These are phyloP conservation scores for Condylostoma magnum DNA, from an alignment of 169 alveolate species.

Conservation along the genomic window DNA sequence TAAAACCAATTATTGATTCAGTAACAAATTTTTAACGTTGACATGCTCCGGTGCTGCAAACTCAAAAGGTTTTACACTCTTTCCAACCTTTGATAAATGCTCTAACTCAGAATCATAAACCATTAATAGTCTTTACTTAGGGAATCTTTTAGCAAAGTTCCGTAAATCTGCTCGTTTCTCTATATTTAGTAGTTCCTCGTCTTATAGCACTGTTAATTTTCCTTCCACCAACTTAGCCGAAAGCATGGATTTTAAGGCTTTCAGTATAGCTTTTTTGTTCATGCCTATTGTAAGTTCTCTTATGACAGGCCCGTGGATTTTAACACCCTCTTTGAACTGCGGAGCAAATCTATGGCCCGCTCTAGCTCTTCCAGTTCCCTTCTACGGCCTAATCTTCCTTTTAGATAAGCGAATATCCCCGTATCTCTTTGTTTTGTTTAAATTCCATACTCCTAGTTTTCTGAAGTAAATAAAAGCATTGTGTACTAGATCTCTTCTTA, in stretches of 20 bases:
- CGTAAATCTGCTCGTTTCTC: no score
- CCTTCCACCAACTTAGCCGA: neutral
- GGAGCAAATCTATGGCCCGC: neutral
- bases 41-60: neutral
- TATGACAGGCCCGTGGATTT: slow-evolving; percentile 6
- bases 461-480: slow-evolving; percentile 7
- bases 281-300: slow-evolving; percentile 10
- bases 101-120: no score
- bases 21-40: neutral
- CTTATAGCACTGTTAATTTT: neutral
- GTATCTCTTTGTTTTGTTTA: neutral
- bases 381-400: neutral
- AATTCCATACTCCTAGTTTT: neutral
- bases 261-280: neutral
- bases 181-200: no score
- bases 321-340: neutral
- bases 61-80: neutral
- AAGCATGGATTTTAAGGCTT: neutral
- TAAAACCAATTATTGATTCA: neutral
- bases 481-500: slow-evolving; percentile 13
- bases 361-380: neutral
- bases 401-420: neutral
- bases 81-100: no score
- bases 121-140: no score
- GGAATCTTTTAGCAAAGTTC: no score